Percentiles rank a stretch among this genome's conserved stretches.
phyloP scores from a whole-genome alignment of 192 early-diverging fungal species.

The Coemansia sp. region DNA sequence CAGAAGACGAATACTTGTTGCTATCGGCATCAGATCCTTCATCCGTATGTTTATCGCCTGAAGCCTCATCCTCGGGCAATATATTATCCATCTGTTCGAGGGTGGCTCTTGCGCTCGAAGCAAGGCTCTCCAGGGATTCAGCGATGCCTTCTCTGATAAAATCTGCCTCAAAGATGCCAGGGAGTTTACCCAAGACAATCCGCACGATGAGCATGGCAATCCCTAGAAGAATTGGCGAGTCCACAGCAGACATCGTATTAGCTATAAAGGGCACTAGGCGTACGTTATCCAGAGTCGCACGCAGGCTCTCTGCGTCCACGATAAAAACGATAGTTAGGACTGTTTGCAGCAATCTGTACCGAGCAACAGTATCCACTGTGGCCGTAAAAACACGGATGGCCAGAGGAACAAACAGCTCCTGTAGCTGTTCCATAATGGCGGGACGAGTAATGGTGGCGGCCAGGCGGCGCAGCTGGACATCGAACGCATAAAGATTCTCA shows the following conservation, averaged over 20 bases:
- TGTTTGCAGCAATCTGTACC: slow-evolving; percentile 65
- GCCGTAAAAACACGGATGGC: slow-evolving; percentile 70
- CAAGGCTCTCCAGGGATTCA: slow-evolving; percentile 59
- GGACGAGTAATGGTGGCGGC: slow-evolving; percentile 12
- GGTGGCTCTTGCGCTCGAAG: not conserved
- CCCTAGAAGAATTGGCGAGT: slow-evolving; percentile 23
- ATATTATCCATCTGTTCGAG: not conserved
- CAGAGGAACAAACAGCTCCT: slow-evolving; percentile 61
- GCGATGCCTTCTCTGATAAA: slow-evolving; percentile 79
- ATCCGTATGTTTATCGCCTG: too few species aligned
- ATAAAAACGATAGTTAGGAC: slow-evolving; percentile 59
- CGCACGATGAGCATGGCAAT: slow-evolving; percentile 51
- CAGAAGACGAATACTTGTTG: not conserved
- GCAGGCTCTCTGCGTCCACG: slow-evolving; percentile 48
- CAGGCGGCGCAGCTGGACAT: not conserved
- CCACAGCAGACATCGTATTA: slow-evolving; percentile 13
- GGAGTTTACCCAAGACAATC: slow-evolving; percentile 65
- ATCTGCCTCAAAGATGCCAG: slow-evolving; percentile 54
- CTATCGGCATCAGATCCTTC: not conserved
- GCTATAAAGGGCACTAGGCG: slow-evolving; percentile 23
- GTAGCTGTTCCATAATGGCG: slow-evolving; percentile 21
- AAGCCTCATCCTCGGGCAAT: not conserved
- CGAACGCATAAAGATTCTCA: not conserved
- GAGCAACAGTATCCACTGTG: slow-evolving; percentile 63
- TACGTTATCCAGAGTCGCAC: slow-evolving; percentile 47